Evolutionary conservation across 2,329 filamentous ascomycete genomes (phyloP).

Genomic region (Calonectria leucothoes): DNA sequence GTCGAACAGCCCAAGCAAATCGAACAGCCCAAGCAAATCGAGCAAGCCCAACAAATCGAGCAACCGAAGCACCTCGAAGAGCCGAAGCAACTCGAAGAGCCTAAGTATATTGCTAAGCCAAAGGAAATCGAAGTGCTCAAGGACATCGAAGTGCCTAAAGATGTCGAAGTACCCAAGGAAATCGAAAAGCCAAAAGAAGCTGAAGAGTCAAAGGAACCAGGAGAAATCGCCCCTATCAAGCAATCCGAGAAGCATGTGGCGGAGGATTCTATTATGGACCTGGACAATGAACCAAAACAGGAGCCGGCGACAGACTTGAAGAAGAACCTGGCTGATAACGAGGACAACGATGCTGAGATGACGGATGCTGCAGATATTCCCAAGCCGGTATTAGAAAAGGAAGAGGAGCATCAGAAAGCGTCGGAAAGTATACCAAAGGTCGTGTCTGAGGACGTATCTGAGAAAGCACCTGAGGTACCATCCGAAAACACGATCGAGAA

Average conservation of each 20-base stretch:
- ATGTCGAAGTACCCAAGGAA: neutral
- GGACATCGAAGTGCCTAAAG: neutral
- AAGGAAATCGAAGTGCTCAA: neutral
- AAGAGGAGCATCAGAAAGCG: neutral
- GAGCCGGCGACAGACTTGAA: conserved; percentile 6
- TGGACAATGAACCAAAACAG: conserved; percentile 11
- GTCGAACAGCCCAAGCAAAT: neutral
- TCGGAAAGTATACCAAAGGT: neutral
- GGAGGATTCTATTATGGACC: neutral
- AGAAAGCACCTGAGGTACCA: neutral
- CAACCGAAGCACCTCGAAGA: neutral
- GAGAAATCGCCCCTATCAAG: neutral
- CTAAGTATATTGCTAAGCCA: neutral
- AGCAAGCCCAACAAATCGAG: neutral
- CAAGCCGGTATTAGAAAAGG: neutral
- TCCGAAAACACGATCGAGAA: neutral
- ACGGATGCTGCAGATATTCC: conserved; percentile 31
- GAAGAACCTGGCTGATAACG: neutral
- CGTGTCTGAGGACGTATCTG: neutral
- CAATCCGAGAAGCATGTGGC: neutral
- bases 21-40: neutral
- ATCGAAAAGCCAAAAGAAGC: neutral
- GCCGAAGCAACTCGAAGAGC: neutral
- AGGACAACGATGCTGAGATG: conserved; percentile 33
- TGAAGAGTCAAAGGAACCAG: neutral